Conservation (phyloP, 192 early-diverging fungal species). For the Paraglomus brasilianum region DNA sequence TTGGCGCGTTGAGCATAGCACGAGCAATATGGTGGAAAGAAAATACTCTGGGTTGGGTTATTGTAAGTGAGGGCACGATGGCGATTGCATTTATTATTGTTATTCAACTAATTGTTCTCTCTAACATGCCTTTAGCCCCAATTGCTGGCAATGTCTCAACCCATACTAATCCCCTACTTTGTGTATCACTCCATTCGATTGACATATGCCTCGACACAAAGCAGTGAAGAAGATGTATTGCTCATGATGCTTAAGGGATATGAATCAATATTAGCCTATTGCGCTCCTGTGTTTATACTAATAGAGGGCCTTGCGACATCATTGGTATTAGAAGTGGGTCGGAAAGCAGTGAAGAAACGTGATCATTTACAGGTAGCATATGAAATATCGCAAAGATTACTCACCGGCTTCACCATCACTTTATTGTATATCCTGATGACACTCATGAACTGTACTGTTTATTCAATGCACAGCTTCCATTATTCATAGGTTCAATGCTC, state of each 20-base stretch:
- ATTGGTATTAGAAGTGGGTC: neutral
- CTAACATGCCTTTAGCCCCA: constrained; percentile 3
- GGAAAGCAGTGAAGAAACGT: neutral
- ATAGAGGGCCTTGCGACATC: constrained; percentile 17
- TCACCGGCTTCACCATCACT: no score
- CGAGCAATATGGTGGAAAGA: constrained; percentile 3
- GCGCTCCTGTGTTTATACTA: constrained; percentile 8
- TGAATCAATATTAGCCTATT: constrained; percentile 12
- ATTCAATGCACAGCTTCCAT: neutral
- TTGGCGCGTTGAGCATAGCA: neutral
- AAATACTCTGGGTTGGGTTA: constrained; percentile 17
- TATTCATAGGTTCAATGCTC: neutral
- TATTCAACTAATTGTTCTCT: neutral
- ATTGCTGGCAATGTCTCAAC: constrained; percentile 12
- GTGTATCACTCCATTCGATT: constrained; percentile 7
- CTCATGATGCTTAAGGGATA: constrained; percentile 1
- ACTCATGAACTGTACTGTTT: neutral
- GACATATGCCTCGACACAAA: neutral
- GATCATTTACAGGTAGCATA: neutral
- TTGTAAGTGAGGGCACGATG: constrained; percentile 9
- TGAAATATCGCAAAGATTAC: neutral
- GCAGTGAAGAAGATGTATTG: neutral
- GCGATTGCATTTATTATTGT: neutral
- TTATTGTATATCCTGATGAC: neutral
- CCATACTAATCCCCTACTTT: constrained; percentile 18